phyloP scores from a whole-genome alignment of 2,329 filamentous ascomycete genomes.

The Dactylellina haptotyla region DNA sequence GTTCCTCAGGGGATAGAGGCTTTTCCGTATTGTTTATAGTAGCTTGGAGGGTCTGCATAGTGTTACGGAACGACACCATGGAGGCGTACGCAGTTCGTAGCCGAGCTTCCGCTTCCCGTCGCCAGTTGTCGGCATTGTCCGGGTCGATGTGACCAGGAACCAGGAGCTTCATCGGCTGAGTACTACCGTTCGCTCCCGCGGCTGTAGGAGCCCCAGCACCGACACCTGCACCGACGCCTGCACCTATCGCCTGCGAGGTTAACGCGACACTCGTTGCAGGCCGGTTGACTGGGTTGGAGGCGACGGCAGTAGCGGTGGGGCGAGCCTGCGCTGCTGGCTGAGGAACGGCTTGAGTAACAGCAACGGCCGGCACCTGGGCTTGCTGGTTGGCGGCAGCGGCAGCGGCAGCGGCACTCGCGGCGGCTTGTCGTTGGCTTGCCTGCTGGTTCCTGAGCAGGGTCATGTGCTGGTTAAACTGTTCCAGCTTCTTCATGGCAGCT shows the following conservation, averaged over 20 bases:
- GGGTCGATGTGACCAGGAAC: constrained; percentile 50
- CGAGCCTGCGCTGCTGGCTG: not conserved
- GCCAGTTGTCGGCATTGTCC: constrained; percentile 52
- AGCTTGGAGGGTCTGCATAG: constrained; percentile 34
- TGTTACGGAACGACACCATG: constrained; percentile 41
- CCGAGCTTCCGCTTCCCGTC: constrained; percentile 43
- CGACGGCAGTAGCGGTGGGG: constrained; percentile 3
- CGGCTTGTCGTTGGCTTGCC: constrained; percentile 40
- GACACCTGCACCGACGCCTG: no score
- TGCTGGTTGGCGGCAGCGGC: constrained; percentile 9
- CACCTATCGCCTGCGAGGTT: constrained; percentile 9
- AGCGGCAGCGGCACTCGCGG: constrained; percentile 16
- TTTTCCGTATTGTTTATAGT: constrained; percentile 44
- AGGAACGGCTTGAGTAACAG: constrained; percentile 10
- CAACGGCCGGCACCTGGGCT: not conserved
- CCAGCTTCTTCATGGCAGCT: constrained; percentile 44
- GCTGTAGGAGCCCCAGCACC: not conserved
- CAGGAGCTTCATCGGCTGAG: constrained; percentile 49
- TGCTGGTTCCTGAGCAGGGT: constrained; percentile 41
- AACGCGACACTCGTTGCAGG: not conserved
- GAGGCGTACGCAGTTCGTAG: constrained; percentile 52
- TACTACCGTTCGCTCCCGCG: constrained; percentile 4
- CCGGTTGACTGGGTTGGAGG: not conserved
- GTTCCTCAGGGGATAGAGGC: constrained; percentile 30
- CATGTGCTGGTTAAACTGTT: constrained; percentile 52